Evolutionary conservation across 371 early-diverging fungal species (phyloP).

Genomic region (Mucor indicus): DNA sequence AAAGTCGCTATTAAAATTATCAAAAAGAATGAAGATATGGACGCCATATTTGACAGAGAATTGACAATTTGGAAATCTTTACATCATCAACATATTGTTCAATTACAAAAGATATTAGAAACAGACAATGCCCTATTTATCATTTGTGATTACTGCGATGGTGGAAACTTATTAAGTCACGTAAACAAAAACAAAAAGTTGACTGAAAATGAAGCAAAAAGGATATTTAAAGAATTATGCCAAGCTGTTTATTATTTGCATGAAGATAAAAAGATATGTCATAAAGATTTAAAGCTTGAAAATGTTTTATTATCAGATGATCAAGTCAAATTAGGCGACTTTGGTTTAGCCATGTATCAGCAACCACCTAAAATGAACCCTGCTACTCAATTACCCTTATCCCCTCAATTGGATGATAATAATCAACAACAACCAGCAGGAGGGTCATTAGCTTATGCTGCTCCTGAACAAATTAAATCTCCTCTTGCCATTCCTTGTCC

Average conservation of each 20-base stretch:
- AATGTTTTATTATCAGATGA: slow-evolving; percentile 76
- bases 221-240: slow-evolving; percentile 67
- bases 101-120: slow-evolving; percentile 60
- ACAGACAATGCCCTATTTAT: slow-evolving; percentile 49
- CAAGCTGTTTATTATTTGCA: slow-evolving; percentile 82
- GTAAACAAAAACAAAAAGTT: slow-evolving; percentile 17
- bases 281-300: slow-evolving; percentile 94
- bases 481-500: slow-evolving; percentile 44
- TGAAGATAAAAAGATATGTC: slow-evolving; percentile 65
- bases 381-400: background rate
- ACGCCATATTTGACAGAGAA: slow-evolving; percentile 40
- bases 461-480: slow-evolving; percentile 72
- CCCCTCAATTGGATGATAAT: background rate
- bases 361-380: background rate
- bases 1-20: slow-evolving; percentile 59
- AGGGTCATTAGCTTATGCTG: slow-evolving; percentile 75
- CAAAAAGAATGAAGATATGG: slow-evolving; percentile 8
- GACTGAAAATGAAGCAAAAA: slow-evolving; percentile 42
- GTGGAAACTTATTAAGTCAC: slow-evolving; percentile 52
- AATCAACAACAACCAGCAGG: slow-evolving; percentile 37
- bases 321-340: slow-evolving; percentile 81
- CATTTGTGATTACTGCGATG: slow-evolving; percentile 65
- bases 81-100: slow-evolving; percentile 66
- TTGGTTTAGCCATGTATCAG: slow-evolving; percentile 73
- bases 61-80: slow-evolving; percentile 69